phyloP scores from a whole-genome alignment of 257 asterid species.

The Agastache rugosa region DNA sequence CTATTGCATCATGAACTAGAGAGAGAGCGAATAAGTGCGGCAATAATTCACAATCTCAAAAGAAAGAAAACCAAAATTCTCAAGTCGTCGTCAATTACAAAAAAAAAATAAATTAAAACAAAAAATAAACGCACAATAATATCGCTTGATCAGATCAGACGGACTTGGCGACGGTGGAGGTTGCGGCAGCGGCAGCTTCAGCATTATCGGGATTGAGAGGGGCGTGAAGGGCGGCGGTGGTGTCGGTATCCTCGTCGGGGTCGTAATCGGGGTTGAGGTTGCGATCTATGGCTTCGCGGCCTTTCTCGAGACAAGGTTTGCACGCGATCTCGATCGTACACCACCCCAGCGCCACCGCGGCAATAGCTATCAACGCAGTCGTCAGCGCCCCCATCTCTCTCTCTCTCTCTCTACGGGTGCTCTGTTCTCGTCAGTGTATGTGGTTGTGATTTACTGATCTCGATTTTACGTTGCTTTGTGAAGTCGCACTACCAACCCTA shows the following conservation, averaged over 20 bases:
- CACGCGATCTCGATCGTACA: conserved; percentile 87
- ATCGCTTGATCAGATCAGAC: conserved; percentile 39
- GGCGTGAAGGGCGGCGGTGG: conserved; percentile 48
- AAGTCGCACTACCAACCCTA: not conserved
- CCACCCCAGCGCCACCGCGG: conserved; percentile 82
- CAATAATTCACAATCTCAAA: not conserved
- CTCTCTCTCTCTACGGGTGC: not conserved
- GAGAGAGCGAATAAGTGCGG: not conserved
- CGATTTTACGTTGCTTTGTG: not conserved
- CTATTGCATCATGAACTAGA: not conserved
- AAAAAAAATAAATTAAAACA: not conserved
- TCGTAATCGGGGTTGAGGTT: conserved; percentile 91
- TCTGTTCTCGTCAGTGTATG: not conserved
- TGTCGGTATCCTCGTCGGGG: conserved; percentile 63
- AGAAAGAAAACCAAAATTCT: not conserved
- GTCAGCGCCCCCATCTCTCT: conserved; percentile 78
- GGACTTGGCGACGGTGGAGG: conserved; percentile 44
- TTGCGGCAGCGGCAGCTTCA: conserved; percentile 26
- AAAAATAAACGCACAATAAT: not conserved
- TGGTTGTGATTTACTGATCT: not conserved
- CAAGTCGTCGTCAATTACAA: not conserved
- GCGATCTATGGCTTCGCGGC: conserved; percentile 89
- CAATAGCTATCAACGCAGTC: conserved; percentile 82
- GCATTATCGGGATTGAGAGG: conserved; percentile 55
- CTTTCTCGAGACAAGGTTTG: conserved; percentile 91